These are phyloP conservation scores for Leccinellum luteum DNA, from an alignment of 768 basidiomycete genomes.

Conservation along the genomic window DNA sequence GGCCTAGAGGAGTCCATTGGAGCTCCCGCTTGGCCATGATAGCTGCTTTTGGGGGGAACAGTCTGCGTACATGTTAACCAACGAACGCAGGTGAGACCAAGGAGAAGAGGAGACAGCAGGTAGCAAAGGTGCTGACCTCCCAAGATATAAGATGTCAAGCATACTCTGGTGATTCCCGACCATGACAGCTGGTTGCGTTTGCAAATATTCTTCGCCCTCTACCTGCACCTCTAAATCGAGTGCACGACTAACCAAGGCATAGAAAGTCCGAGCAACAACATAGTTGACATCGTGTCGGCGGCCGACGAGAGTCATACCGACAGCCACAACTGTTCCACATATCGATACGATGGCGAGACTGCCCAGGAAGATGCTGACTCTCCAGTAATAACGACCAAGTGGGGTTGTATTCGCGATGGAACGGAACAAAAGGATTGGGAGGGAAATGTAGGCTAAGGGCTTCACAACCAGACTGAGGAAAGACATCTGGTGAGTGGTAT, in stretches of 20 bases:
- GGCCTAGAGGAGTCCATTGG: slow-evolving; percentile 83
- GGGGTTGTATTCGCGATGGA: slow-evolving; percentile 56
- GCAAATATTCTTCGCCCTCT: slow-evolving; percentile 83
- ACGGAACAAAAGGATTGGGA: slow-evolving; percentile 66
- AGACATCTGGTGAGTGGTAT: slow-evolving; percentile 48
- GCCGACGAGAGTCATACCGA: slow-evolving; percentile 65
- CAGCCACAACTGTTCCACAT: slow-evolving; percentile 66
- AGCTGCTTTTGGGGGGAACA: slow-evolving; percentile 77
- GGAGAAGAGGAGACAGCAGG: slow-evolving; percentile 11
- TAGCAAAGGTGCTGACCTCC: slow-evolving; percentile 50
- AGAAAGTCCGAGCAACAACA: slow-evolving; percentile 82
- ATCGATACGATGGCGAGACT: slow-evolving; percentile 68
- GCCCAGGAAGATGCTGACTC: slow-evolving; percentile 67
- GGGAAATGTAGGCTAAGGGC: slow-evolving; percentile 73
- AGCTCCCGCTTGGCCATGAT: slow-evolving; percentile 95
- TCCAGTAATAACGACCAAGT: slow-evolving; percentile 67
- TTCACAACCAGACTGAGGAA: slow-evolving; percentile 58
- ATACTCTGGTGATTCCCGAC: slow-evolving; percentile 94
- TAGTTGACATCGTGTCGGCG: slow-evolving; percentile 77
- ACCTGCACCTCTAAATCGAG: slow-evolving; percentile 71
- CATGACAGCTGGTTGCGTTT: slow-evolving; percentile 67
- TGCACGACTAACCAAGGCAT: slow-evolving; percentile 57
- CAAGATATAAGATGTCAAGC: slow-evolving; percentile 82
- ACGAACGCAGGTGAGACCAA: slow-evolving; percentile 2
- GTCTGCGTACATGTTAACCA: slow-evolving; percentile 38